These are phyloP conservation scores for Exsudoporus frostii DNA, from an alignment of 768 basidiomycete genomes.

Conservation along the genomic window DNA sequence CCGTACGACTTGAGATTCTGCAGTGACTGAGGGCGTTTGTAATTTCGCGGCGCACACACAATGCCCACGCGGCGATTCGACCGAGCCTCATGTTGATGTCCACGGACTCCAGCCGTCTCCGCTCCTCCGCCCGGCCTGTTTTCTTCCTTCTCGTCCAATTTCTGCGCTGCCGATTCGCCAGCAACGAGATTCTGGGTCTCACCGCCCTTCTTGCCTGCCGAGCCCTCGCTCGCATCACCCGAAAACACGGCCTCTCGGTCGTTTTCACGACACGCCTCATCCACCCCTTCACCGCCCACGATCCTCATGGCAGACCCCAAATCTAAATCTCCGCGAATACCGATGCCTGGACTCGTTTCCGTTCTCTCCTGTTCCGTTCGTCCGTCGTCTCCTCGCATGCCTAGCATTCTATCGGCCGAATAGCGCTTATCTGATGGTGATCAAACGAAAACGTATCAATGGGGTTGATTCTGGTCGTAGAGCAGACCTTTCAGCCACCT, in stretches of 20 bases:
- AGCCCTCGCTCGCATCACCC: slow-evolving; percentile 18
- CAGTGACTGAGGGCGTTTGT: slow-evolving; percentile 33
- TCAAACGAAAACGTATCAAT: neutral
- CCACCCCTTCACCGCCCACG: slow-evolving; percentile 22
- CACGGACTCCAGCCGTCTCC: slow-evolving; percentile 17
- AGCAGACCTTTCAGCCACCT: neutral
- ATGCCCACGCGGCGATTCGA: slow-evolving; percentile 43
- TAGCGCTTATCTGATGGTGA: slow-evolving; percentile 1
- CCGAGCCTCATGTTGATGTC: slow-evolving; percentile 36
- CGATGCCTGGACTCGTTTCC: slow-evolving; percentile 6
- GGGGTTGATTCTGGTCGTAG: neutral
- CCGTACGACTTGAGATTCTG: slow-evolving; percentile 25
- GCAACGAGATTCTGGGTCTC: neutral
- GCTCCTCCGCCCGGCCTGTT: slow-evolving; percentile 12
- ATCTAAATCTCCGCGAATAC: slow-evolving; percentile 22
- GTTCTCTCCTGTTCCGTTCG: neutral
- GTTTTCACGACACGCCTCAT: slow-evolving; percentile 20
- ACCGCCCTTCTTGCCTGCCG: slow-evolving; percentile 8
- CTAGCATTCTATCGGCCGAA: slow-evolving; percentile 10
- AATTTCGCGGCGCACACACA: slow-evolving; percentile 34
- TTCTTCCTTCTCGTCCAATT: neutral
- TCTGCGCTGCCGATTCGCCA: slow-evolving; percentile 6
- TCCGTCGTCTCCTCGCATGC: neutral
- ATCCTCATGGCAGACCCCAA: slow-evolving; percentile 24
- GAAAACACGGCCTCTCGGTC: slow-evolving; percentile 18